These are phyloP conservation scores for Globisporangium nagaii DNA, from an alignment of 352 stramenopile species.

Conservation along the genomic window DNA sequence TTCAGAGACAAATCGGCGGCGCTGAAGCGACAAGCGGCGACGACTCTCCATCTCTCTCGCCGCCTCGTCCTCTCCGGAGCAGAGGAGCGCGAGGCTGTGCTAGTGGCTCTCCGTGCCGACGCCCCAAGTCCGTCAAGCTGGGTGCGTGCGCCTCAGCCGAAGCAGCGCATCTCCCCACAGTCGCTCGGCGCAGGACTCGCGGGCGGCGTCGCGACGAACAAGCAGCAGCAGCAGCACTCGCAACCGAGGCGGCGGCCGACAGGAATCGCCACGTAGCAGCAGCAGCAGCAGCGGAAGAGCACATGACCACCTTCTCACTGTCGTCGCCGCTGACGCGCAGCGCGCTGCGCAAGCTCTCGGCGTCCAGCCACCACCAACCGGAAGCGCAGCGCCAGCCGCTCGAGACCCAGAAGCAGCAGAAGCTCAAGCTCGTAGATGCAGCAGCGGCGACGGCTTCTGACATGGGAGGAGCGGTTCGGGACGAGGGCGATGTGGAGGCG, in stretches of 20 bases:
- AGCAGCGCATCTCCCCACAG: background rate
- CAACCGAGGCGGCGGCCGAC: background rate
- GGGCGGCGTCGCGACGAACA: background rate
- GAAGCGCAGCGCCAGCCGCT: background rate
- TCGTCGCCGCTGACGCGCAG: conserved; percentile 9
- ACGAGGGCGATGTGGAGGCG: no score
- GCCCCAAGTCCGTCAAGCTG: conserved; percentile 10
- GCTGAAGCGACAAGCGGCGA: no score
- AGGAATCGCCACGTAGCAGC: background rate
- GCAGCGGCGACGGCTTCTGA: background rate
- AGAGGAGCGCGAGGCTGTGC: background rate
- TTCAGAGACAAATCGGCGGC: no score
- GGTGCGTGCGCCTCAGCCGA: conserved; percentile 8
- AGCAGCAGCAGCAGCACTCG: background rate
- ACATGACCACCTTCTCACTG: background rate
- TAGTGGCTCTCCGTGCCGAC: no score
- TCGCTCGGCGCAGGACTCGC: background rate
- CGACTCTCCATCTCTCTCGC: conserved; percentile 2
- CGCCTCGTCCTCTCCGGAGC: background rate
- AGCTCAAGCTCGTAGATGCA: background rate
- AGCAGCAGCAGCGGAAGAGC: conserved; percentile 1
- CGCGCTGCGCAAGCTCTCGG: background rate
- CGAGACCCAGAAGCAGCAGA: background rate
- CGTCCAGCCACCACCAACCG: background rate
- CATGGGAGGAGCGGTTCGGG: no score